A percentile compares a stretch with the other conserved stretches of the same genome.
These are phyloP conservation scores for Gelatoporia subvermispora DNA, from an alignment of 768 basidiomycete genomes.

Conservation along the genomic window DNA sequence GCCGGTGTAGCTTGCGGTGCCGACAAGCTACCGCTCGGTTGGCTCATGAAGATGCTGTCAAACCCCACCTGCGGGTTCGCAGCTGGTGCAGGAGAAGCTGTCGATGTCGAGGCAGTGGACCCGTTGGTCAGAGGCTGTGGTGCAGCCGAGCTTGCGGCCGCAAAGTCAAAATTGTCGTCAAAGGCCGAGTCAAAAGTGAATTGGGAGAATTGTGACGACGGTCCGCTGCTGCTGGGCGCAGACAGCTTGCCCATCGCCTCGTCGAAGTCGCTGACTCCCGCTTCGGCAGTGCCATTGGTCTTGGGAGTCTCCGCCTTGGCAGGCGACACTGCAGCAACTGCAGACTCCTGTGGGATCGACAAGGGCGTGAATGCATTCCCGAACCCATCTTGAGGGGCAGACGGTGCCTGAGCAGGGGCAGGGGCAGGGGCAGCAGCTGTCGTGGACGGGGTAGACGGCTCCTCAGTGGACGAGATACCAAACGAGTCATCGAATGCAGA, in stretches of 20 bases:
- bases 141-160: slow-evolving; percentile 30
- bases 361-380: slow-evolving; percentile 11
- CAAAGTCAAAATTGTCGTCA: slow-evolving; percentile 66
- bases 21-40: not conserved
- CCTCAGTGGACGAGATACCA: slow-evolving; percentile 25
- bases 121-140: slow-evolving; percentile 1
- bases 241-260: slow-evolving; percentile 61
- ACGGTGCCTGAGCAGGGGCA: slow-evolving; percentile 2
- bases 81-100: slow-evolving; percentile 8
- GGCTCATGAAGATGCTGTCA: slow-evolving; percentile 29
- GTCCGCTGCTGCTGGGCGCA: slow-evolving; percentile 27
- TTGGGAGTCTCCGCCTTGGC: slow-evolving; percentile 7
- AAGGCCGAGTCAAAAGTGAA: slow-evolving; percentile 67
- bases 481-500: slow-evolving; percentile 57
- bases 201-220: slow-evolving; percentile 29
- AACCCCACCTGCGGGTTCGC: slow-evolving; percentile 21
- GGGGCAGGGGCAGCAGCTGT: slow-evolving; percentile 15
- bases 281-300: slow-evolving; percentile 15
- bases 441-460: slow-evolving; percentile 11
- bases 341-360: slow-evolving; percentile 1
- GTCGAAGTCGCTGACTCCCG: slow-evolving; percentile 60
- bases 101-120: slow-evolving; percentile 5
- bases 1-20: slow-evolving; percentile 4
- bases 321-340: slow-evolving; percentile 7
- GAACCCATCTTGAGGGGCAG: slow-evolving; percentile 13